Base-by-base conservation (phyloP, 1,284 basidiomycete species). In the Ganoderma lingzhi region DNA sequence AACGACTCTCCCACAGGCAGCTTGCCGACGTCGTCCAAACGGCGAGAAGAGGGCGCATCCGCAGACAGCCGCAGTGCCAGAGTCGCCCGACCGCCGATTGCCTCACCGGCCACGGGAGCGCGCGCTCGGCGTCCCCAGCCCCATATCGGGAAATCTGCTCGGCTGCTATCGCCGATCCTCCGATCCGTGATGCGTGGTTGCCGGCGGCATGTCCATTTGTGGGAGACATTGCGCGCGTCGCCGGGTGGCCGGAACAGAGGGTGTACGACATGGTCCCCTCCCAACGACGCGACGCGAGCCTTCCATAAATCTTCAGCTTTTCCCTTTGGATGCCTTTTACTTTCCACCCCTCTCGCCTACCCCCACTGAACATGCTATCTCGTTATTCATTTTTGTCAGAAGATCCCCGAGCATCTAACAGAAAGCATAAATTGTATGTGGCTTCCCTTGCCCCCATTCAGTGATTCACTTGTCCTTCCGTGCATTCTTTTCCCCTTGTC, bases 111-210 rank as follows among this genome's bases (percentile, higher is more conserved):
- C 23, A 23, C 53, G 42, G 66, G 66, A 59, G 44, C 61, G n/a
- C 39, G 61, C 65, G 66, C 62, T 28, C 35, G 56, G 32, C 19
- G 30, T 37, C 53, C 55, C 44, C 44, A 23, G 10, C 30, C 39
- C 71, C 69, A 59, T 35, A 66, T 67, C 58, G 23, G 71, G 71
- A 60, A 70, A 35, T 15, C 28, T 15, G 39, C 55, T 23, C 71
- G 67, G 63, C 62, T 39, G 51, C 41, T 65, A 67, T 63, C 63
- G 67, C 69, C 71, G 71, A 73, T 73, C 67, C 69, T 44, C 65
- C 69, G 69, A 67, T 62, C 23, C 37, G 23, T n/a, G 65, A 67
- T 69, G 44, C 15, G 23, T 9, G 39, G 19, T 23, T 63, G 59
- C 72, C 72, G 72, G 35, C 72, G 72, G 71, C 59, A 73, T 69